phyloP scores from a whole-genome alignment of 768 basidiomycete genomes.

The Amanita exitialis region DNA sequence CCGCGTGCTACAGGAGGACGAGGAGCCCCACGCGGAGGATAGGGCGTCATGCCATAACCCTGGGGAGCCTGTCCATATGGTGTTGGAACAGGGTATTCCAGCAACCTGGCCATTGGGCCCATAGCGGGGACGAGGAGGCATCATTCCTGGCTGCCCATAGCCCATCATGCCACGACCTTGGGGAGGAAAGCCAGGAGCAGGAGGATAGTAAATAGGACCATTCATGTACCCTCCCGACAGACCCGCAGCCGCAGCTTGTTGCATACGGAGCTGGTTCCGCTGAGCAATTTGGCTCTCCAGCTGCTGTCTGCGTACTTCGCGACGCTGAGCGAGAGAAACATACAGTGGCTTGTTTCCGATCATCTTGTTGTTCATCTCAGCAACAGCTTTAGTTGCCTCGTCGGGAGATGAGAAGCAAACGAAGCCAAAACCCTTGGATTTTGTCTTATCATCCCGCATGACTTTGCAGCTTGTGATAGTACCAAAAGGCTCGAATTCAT shows the following conservation, averaged over 20 bases:
- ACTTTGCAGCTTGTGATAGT: conserved; percentile 98
- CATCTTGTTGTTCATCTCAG: conserved; percentile 99
- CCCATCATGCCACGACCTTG: conserved; percentile 74
- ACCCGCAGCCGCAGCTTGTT: conserved; percentile 85
- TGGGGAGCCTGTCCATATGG: conserved; percentile 72
- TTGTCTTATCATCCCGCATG: conserved; percentile 94
- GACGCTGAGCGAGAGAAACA: conserved; percentile 96
- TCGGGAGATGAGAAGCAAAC: conserved; percentile 98
- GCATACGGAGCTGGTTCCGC: conserved; percentile 94
- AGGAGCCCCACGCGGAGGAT: conserved; percentile 49
- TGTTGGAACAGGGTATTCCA: conserved; percentile 67
- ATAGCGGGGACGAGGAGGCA: conserved; percentile 83
- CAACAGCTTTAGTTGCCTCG: conserved; percentile 97
- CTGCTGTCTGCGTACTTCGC: conserved; percentile 96
- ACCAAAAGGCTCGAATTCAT: conserved; percentile 95
- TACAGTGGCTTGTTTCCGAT: conserved; percentile 97
- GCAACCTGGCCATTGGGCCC: conserved; percentile 63
- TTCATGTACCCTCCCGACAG: conserved; percentile 79
- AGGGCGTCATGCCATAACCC: conserved; percentile 61
- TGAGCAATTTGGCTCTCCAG: conserved; percentile 98
- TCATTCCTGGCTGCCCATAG: conserved; percentile 77
- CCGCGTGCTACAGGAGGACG: conserved; percentile 59
- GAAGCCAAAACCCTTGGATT: conserved; percentile 96
- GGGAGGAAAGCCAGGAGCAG: conserved; percentile 75
- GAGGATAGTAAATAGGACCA: conserved; percentile 80